Evolutionary conservation across 1,139 yeast genomes (phyloP), one percentile per base, ranked within the genome.

Genomic region (Sugiyamaella grinbergsii): DNA sequence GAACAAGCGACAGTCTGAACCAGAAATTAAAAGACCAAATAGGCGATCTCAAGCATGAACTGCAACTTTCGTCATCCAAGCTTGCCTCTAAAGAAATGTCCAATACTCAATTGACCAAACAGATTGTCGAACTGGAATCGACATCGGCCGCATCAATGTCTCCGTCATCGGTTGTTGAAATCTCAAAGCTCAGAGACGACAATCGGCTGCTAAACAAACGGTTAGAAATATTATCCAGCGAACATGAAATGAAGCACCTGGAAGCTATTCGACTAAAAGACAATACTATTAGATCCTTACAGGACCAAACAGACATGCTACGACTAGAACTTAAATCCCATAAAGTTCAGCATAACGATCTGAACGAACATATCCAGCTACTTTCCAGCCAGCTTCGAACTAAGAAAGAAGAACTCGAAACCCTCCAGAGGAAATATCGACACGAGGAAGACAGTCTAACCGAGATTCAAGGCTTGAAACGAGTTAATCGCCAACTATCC

Each of bases 331-430:
- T 34, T 8, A 39, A 33, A 20, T 45, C 49, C 13, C 32, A 31
- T 7, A 23, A 46, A 16, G 26, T 47, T 4, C 42, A 40, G 8
- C 16, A 24, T 11, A 34, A 39, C 20, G 55, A 52, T 26, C 49
- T 52, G 10, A 44, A 52, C 19, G 37, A 22, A 18, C 52, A 49
- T 38, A 41, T 52, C 11, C 42, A 47, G 26, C 50, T 49, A 15
- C 42, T 49, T 4, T 19, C 47, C 1, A 22, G 34, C 11, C 52
- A 52, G 24, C 44, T 52, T 5, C 41, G 47, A 37, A 20, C 44
- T 18, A 48, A 49, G 39, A 44, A 44, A 24, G 38, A 28, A 4
- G 44, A 48, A 18, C 47, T 50, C 13, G 54, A 52, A 15, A 20
- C 19, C 2, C 24, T 43, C 13, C 43, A 43, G 23, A 22, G 16